Evolutionary conservation across 75 land plant species (phyloP), one percentile per base, ranked within the genome.

Genomic region (Picea sitchensis): DNA sequence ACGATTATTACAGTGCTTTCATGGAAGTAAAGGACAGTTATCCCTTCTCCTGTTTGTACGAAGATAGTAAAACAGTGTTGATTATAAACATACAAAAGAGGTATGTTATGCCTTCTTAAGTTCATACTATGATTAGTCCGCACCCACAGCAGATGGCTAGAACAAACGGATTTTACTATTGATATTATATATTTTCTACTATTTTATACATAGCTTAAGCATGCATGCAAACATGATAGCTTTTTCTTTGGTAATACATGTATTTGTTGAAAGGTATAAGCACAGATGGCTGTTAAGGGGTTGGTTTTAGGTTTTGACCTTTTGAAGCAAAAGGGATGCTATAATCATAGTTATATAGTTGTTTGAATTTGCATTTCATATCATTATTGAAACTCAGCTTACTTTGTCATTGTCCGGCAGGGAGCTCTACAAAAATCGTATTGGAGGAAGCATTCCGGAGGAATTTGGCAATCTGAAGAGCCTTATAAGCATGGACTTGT

Each of bases 371-470:
- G 74, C 23, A 18, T 34, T 44, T 44, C 51, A 13, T 20, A 71
- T 47, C 26, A 38, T 9, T 71, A 20, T 44, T 71, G 11, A 41
- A 71, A 44, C 1, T 41, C 44, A 44, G 11, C 0, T 68, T 18
- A 20, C 17, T 36, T 5, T 63, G 0, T 73, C 14, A 44, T 58
- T 74, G 41, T 41, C 15, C 51, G 85, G 71, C 88, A 96, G 99
- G 87, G 99, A 98, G 83, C 88, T 98, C 3, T 98, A 93, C 87
- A 98, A 92, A 82, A 98, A 98, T 81, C 95, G 89, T 76, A 86
- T 98, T 65, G 86, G 87, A 77, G 99, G 98, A 23, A 84, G 87
- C 54, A 93, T 98, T 44, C 99, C 98, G 14, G 62, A 76, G 14
- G 98, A 98, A 86, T 85, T 98, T 79, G 99, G 99, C 23, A 93